phyloP scores from a whole-genome alignment of 768 basidiomycete species.

The Leccinum fibrillosum region DNA sequence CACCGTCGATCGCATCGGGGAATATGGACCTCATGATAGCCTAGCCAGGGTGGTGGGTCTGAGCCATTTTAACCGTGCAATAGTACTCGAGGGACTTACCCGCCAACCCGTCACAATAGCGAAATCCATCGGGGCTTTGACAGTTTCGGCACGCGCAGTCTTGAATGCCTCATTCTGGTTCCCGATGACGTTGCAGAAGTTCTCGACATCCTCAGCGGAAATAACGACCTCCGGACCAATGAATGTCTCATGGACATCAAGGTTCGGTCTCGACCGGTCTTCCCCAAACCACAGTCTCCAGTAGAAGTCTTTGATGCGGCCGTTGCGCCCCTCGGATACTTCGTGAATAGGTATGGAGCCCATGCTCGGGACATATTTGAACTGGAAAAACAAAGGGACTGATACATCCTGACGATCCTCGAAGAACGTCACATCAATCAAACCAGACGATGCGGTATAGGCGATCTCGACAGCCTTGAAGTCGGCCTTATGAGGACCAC shows the following conservation, averaged over 20 bases:
- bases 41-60: slow-evolving; percentile 38
- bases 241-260: slow-evolving; percentile 80
- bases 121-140: slow-evolving; percentile 97
- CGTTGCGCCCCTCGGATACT: slow-evolving; percentile 76
- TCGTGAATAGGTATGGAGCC: slow-evolving; percentile 95
- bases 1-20: slow-evolving; percentile 87
- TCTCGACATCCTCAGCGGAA: slow-evolving; percentile 71
- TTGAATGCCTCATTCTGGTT: slow-evolving; percentile 93
- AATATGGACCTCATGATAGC: slow-evolving; percentile 99
- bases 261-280: slow-evolving; percentile 67
- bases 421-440: slow-evolving; percentile 70
- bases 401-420: slow-evolving; percentile 79
- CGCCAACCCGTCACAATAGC: slow-evolving; percentile 99
- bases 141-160: slow-evolving; percentile 56
- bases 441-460: slow-evolving; percentile 48
- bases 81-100: slow-evolving; percentile 46
- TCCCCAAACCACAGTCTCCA: slow-evolving; percentile 99
- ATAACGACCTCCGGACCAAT: slow-evolving; percentile 84
- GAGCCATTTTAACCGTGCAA: slow-evolving; percentile 4
- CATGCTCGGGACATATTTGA: slow-evolving; percentile 82
- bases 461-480: slow-evolving; percentile 84
- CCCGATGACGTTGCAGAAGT: slow-evolving; percentile 90
- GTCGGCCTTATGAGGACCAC: slow-evolving; percentile 61
- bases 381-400: slow-evolving; percentile 79
- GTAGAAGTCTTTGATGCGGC: slow-evolving; percentile 94